A percentile compares a stretch with the other conserved stretches of the same genome.
phyloP scores from a whole-genome alignment of 2,329 filamentous ascomycete species.

The Pseudogymnoascus verrucosus region DNA sequence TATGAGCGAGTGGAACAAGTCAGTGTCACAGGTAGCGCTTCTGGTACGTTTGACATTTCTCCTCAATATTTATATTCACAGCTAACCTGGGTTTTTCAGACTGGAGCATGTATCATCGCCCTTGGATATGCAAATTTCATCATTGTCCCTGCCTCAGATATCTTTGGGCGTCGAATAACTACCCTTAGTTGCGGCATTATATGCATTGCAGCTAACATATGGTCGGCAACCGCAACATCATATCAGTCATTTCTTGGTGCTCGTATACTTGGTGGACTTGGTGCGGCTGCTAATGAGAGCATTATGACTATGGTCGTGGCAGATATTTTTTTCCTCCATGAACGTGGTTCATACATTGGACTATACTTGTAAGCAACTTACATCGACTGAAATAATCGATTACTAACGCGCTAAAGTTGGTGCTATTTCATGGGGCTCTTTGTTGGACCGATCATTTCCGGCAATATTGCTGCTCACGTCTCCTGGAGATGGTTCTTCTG shows the following conservation, averaged over 20 bases:
- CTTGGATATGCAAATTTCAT: constrained; percentile 31
- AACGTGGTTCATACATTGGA: neutral
- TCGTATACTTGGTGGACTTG: constrained; percentile 27
- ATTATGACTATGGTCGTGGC: constrained; percentile 30
- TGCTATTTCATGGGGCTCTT: constrained; percentile 35
- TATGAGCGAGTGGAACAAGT: constrained; percentile 28
- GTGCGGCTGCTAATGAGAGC: constrained; percentile 28
- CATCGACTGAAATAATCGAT: neutral
- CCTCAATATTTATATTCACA: too few relatives aligned
- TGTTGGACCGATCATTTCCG: constrained; percentile 37
- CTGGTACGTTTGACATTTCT: constrained; percentile 19
- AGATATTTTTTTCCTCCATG: constrained; percentile 16
- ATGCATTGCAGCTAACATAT: constrained; percentile 27
- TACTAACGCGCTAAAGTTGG: constrained; percentile 15
- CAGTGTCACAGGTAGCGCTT: constrained; percentile 28
- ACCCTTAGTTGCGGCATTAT: constrained; percentile 27
- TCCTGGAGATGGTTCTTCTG: constrained; percentile 38
- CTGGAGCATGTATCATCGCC: constrained; percentile 27
- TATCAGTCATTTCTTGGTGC: constrained; percentile 28
- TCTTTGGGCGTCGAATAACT: constrained; percentile 29
- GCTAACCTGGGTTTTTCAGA: neutral
- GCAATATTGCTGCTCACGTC: constrained; percentile 36
- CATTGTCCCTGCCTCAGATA: constrained; percentile 27
- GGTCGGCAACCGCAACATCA: constrained; percentile 26
- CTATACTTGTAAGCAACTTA: neutral